Evolutionary conservation across 139 green algal species (phyloP).

Genomic region (Monoraphidium neglectum): DNA sequence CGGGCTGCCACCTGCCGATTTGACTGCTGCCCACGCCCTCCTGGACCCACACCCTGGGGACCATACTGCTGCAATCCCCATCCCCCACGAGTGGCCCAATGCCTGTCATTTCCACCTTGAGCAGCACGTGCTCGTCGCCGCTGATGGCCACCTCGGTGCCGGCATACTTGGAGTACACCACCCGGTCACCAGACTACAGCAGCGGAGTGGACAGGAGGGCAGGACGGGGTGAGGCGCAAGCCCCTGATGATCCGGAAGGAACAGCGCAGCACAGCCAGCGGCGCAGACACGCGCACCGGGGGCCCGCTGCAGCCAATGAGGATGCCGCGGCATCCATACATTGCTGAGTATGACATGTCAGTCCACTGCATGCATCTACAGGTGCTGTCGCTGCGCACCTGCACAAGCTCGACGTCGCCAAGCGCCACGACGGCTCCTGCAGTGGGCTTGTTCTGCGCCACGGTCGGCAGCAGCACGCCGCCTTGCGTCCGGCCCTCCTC

Average conservation of each 20-base stretch:
- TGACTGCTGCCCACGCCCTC: no score
- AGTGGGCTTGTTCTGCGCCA: conserved; percentile 77
- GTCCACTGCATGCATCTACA: background rate
- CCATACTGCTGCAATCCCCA: no score
- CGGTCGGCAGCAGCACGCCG: conserved; percentile 89
- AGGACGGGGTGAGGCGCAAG: no score
- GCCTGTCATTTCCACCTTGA: conserved; percentile 92
- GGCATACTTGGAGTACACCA: conserved; percentile 96
- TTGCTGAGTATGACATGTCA: no score
- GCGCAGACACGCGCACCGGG: no score
- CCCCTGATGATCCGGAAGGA: no score
- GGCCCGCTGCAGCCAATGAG: no score
- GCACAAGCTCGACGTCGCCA: conserved; percentile 67
- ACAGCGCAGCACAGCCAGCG: no score
- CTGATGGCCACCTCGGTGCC: conserved; percentile 90
- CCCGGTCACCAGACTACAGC: conserved; percentile 84
- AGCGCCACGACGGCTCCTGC: conserved; percentile 71
- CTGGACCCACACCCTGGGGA: no score
- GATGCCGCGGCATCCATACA: background rate
- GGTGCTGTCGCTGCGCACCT: conserved; percentile 29
- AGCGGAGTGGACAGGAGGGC: background rate
- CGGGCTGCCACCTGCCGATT: no score
- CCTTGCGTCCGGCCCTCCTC: conserved; percentile 80
- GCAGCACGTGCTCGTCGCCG: conserved; percentile 76
- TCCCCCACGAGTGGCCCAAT: no score